Conservation (phyloP, 345 rosid genomes). For the Trapa bicornis region DNA sequence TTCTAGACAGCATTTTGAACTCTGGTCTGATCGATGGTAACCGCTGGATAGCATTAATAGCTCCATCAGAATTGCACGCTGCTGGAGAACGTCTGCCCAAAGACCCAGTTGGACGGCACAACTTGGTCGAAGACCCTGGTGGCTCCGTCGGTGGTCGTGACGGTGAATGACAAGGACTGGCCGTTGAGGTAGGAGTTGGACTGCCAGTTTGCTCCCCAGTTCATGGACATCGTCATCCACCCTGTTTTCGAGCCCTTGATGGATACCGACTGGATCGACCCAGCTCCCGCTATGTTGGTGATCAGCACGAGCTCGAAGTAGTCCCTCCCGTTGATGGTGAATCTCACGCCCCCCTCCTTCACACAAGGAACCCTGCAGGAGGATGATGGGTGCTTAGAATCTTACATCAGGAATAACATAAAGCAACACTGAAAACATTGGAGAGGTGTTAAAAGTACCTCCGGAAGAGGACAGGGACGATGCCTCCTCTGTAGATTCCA, state of each 20-base stretch:
- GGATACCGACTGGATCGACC: slow-evolving; percentile 52
- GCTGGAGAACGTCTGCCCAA: slow-evolving; percentile 55
- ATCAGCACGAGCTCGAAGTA: slow-evolving; percentile 78
- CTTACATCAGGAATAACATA: background rate
- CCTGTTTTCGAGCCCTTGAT: slow-evolving; percentile 62
- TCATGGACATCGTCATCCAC: slow-evolving; percentile 85
- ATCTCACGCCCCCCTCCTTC: slow-evolving; percentile 80
- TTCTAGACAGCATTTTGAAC: background rate
- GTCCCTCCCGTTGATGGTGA: slow-evolving; percentile 68
- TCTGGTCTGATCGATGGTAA: background rate
- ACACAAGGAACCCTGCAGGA: slow-evolving; percentile 64
- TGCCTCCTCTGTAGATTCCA: slow-evolving; percentile 71
- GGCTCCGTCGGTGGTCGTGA: slow-evolving; percentile 59
- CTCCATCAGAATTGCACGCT: slow-evolving; percentile 29
- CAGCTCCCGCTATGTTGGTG: slow-evolving; percentile 64
- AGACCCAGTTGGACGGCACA: slow-evolving; percentile 55
- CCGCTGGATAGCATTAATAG: background rate
- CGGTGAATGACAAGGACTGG: slow-evolving; percentile 64
- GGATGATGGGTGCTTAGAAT: background rate
- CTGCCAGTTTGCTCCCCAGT: slow-evolving; percentile 98
- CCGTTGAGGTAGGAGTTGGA: slow-evolving; percentile 71
- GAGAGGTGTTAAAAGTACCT: slow-evolving; percentile 24
- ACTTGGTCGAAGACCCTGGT: slow-evolving; percentile 31
- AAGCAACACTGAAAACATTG: background rate
- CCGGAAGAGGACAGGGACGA: slow-evolving; percentile 73